Conservation (phyloP, 106 monocot genomes). For the Dioscorea alata region DNA sequence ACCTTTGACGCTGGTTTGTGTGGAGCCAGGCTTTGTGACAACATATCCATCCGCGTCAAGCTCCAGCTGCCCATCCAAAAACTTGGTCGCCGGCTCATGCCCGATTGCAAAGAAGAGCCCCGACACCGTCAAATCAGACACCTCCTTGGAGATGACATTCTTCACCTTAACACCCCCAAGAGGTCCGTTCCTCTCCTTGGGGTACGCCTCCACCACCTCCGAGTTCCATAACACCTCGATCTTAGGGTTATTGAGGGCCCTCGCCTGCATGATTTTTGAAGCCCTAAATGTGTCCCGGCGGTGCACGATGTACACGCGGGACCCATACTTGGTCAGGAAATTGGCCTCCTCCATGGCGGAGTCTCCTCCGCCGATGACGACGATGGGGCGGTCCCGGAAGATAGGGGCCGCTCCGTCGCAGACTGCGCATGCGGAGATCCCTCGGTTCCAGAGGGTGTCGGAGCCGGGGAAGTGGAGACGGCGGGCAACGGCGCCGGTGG, state of each 20-base stretch:
- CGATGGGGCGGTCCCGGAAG: conserved; percentile 72
- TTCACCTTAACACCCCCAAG: conserved; percentile 71
- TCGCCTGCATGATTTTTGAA: conserved; percentile 90
- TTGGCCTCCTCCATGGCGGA: conserved; percentile 97
- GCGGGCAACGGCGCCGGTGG: conserved; percentile 90
- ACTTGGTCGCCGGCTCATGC: conserved; percentile 92
- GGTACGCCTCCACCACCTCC: conserved; percentile 71
- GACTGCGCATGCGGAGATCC: conserved; percentile 92
- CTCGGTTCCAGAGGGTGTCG: conserved; percentile 68
- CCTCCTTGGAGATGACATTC: conserved; percentile 53
- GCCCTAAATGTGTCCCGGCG: conserved; percentile 77
- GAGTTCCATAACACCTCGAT: conserved; percentile 87
- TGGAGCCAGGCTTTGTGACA: conserved; percentile 78
- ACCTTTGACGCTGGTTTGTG: conserved; percentile 81
- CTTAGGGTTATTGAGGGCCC: conserved; percentile 77
- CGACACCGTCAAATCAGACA: conserved; percentile 52
- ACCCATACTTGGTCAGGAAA: conserved; percentile 92
- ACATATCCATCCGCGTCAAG: conserved; percentile 86
- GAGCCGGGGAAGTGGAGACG: conserved; percentile 70
- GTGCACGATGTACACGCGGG: conserved; percentile 78
- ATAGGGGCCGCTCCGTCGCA: conserved; percentile 95
- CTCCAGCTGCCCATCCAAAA: conserved; percentile 76
- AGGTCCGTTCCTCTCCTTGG: conserved; percentile 34
- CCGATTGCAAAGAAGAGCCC: conserved; percentile 97
- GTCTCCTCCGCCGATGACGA: conserved; percentile 77